Percentiles rank a stretch among this genome's conserved stretches.
Evolutionary conservation across 805 yeast genomes (phyloP).

Genomic region (Saturnispora sekii): DNA sequence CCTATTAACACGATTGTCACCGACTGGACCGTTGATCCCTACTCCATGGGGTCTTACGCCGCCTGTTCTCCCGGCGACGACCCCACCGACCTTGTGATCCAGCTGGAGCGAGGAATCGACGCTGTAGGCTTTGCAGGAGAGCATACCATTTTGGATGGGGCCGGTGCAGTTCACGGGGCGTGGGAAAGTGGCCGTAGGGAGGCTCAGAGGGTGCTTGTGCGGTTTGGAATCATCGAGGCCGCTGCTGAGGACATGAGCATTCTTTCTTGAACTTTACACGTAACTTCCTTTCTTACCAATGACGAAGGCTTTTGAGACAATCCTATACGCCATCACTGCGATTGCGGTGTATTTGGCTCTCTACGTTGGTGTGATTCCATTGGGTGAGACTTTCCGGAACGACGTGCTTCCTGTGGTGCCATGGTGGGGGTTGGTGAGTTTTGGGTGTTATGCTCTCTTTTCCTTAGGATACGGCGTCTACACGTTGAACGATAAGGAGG

Average conservation of each 20-base stretch:
- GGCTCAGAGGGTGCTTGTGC: slow-evolving; percentile 17
- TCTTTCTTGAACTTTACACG: slow-evolving; percentile 1
- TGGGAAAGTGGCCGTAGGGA: slow-evolving; percentile 53
- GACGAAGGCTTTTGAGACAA: slow-evolving; percentile 63
- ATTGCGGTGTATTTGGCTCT: slow-evolving; percentile 46
- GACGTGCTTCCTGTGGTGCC: slow-evolving; percentile 60
- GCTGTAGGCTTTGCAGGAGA: slow-evolving; percentile 82
- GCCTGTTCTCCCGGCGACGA: slow-evolving; percentile 63
- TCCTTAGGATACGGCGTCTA: slow-evolving; percentile 60
- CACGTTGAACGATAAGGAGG: slow-evolving; percentile 64
- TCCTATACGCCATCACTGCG: slow-evolving; percentile 34
- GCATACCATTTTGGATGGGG: slow-evolving; percentile 77
- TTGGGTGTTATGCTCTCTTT: slow-evolving; percentile 60
- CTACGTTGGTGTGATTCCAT: slow-evolving; percentile 43
- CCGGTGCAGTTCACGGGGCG: slow-evolving; percentile 91
- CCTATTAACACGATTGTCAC: slow-evolving; percentile 41
- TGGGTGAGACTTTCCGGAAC: slow-evolving; percentile 34
- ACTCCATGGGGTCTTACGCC: slow-evolving; percentile 71
- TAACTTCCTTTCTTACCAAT: slow-evolving; percentile 23
- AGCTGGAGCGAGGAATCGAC: slow-evolving; percentile 50
- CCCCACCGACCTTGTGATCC: slow-evolving; percentile 51
- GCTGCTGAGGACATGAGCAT: slow-evolving; percentile 3
- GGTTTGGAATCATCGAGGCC: slow-evolving; percentile 15
- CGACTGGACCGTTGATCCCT: slow-evolving; percentile 76
- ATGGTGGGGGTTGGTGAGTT: slow-evolving; percentile 58